These are phyloP conservation scores for Cytospora piceae DNA, from an alignment of 2,329 filamentous ascomycete genomes.

Conservation along the genomic window DNA sequence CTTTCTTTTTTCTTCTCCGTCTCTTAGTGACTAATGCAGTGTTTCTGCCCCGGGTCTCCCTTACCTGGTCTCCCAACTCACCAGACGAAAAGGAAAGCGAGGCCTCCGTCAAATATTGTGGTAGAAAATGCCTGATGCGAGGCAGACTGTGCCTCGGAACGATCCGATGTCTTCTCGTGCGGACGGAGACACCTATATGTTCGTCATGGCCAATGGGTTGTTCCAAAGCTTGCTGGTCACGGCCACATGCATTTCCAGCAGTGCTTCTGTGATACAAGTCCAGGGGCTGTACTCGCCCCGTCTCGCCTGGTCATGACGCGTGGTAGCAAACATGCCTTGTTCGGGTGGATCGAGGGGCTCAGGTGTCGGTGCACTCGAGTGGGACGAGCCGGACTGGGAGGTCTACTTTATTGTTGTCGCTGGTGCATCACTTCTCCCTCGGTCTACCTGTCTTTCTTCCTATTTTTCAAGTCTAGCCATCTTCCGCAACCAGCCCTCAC, in stretches of 20 bases:
- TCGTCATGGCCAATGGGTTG: neutral
- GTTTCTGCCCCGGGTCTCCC: neutral
- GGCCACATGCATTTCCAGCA: neutral
- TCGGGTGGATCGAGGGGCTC: neutral
- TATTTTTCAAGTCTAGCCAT: neutral
- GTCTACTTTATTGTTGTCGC: neutral
- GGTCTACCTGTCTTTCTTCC: neutral
- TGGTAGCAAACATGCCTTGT: slow-evolving; percentile 14
- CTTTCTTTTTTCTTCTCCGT: no score
- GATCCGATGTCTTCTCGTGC: neutral
- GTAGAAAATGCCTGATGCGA: neutral
- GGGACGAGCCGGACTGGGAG: neutral
- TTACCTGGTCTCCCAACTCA: neutral
- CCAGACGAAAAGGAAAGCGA: neutral
- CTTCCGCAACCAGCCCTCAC: neutral
- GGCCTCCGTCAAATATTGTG: neutral
- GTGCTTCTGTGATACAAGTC: neutral
- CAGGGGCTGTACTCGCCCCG: slow-evolving; percentile 2
- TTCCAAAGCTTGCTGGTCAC: neutral
- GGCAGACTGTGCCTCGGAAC: neutral
- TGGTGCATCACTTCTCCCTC: neutral
- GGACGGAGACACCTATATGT: neutral
- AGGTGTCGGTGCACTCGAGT: neutral
- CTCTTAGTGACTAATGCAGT: neutral
- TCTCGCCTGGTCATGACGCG: neutral